These are phyloP conservation scores for Albatrellus ellisii DNA, from an alignment of 768 basidiomycete genomes.

Conservation along the genomic window DNA sequence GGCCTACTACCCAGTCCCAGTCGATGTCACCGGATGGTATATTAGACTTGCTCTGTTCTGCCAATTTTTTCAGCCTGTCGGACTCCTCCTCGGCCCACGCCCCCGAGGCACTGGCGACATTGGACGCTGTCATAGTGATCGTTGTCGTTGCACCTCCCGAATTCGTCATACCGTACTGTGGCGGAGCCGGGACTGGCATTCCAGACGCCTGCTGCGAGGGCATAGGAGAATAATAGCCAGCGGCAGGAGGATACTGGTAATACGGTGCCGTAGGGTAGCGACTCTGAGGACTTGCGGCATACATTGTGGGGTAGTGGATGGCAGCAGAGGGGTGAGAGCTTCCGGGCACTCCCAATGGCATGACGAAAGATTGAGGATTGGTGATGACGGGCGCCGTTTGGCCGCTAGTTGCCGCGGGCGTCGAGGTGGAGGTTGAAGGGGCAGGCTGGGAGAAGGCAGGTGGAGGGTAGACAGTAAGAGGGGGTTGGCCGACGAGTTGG, in stretches of 20 bases:
- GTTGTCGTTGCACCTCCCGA: conserved; percentile 8
- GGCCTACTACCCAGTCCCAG: conserved; percentile 66
- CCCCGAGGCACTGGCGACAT: conserved; percentile 40
- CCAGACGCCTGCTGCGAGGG: conserved; percentile 12
- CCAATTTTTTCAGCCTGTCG: conserved; percentile 50
- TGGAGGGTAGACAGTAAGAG: conserved; percentile 42
- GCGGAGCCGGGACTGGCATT: conserved; percentile 19
- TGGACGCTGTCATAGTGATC: conserved; percentile 10
- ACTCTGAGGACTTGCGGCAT: conserved; percentile 21
- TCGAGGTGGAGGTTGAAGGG: conserved; percentile 16
- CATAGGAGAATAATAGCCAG: conserved; percentile 18
- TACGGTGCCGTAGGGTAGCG: conserved; percentile 53
- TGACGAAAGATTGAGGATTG: conserved; percentile 60
- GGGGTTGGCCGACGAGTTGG: conserved; percentile 52
- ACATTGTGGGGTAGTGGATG: conserved; percentile 28
- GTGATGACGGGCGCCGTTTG: conserved; percentile 42
- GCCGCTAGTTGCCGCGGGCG: conserved; percentile 21
- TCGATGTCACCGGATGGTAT: conserved; percentile 40
- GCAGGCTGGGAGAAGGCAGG: conserved; percentile 17
- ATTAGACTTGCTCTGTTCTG: conserved; percentile 47
- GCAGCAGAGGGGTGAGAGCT: conserved; percentile 29
- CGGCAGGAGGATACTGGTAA: conserved; percentile 36
- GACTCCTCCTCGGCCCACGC: conserved; percentile 74
- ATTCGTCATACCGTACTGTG: conserved; percentile 7
- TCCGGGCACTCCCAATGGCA: conserved; percentile 37